Evolutionary conservation across 331 rosid genomes (phyloP), one percentile per base, ranked within the genome.

Genomic region (Pyracantha coccinea): DNA sequence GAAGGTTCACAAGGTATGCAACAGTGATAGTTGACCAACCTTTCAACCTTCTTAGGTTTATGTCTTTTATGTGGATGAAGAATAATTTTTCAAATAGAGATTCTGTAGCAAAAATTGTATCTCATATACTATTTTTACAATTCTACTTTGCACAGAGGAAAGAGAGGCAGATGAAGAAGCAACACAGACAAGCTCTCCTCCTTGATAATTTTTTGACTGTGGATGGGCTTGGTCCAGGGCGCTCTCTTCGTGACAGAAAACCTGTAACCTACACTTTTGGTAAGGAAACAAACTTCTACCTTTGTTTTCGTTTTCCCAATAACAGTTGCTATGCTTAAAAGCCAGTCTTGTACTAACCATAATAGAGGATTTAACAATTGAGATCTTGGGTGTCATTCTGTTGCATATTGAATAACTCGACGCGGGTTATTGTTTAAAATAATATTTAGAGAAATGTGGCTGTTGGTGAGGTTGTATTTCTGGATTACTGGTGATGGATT

Each of bases 241-340:
- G 99, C 77, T 88, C 99, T 66, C 99, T 95, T 60, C 99, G 99
- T 71, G 97, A 88, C 79, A 85, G 99, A 83, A 95, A 92, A 74
- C 97, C 91, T 28, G 99, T 95, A 73, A 92, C 99, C 69, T 95
- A 95, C 81, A 95, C 99, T 63, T 95, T 95, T 38, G 99, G 99
- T 95, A 83, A 85, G 96, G 73, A 72, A 75, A 76, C 58, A 72
- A 61, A 47, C 73, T 73, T 75, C 29, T 17, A 66, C 33, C 73
- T 68, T 52, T 73, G 33, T n/a, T 75, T 50, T 50, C 58, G 5
- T 13, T 35, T 66, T 70, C 35, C 67, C 52, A 24, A 24, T 12
- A 29, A 21, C 60, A 67, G 63, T 67, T 59, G 62, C 75, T 31
- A 57, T 53, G 16, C 2, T 68, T 74, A 58, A 69, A 73, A 60